These are phyloP conservation scores for Lyophyllum atratum DNA, from an alignment of 768 basidiomycete species.

Conservation along the genomic window DNA sequence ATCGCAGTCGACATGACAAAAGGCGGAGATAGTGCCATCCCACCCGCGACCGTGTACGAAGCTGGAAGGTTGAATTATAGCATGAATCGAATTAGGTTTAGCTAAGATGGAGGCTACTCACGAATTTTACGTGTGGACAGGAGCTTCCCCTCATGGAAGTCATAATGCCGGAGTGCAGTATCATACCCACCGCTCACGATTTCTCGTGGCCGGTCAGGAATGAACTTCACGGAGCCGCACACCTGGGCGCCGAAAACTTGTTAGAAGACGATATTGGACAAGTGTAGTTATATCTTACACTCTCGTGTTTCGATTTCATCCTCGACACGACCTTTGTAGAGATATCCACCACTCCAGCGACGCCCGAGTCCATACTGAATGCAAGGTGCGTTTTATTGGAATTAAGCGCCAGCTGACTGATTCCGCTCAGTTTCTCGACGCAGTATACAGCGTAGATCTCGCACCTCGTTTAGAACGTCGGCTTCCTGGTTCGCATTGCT, in stretches of 20 bases:
- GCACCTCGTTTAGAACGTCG: conserved; percentile 72
- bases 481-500: conserved; percentile 42
- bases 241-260: conserved; percentile 44
- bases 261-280: conserved; percentile 1
- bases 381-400: conserved; percentile 57
- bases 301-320: conserved; percentile 67
- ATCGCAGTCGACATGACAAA: conserved; percentile 69
- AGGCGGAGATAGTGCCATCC: conserved; percentile 69
- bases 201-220: conserved; percentile 71
- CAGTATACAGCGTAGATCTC: conserved; percentile 17
- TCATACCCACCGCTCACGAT: conserved; percentile 82
- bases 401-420: conserved; percentile 67
- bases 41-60: conserved; percentile 39
- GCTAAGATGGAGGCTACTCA: conserved; percentile 28
- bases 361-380: conserved; percentile 71
- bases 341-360: conserved; percentile 67
- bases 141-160: conserved; percentile 53
- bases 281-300: conserved; percentile 42
- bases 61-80: conserved; percentile 26
- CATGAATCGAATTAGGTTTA: neutral
- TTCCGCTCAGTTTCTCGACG: conserved; percentile 26
- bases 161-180: conserved; percentile 65
- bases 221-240: conserved; percentile 68
- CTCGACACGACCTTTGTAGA: conserved; percentile 43
- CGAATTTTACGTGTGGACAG: conserved; percentile 64